A percentile compares a stretch with the other conserved stretches of the same genome.
Conservation (phyloP, 192 early-diverging fungal genomes). For the Coemansia sp. region DNA sequence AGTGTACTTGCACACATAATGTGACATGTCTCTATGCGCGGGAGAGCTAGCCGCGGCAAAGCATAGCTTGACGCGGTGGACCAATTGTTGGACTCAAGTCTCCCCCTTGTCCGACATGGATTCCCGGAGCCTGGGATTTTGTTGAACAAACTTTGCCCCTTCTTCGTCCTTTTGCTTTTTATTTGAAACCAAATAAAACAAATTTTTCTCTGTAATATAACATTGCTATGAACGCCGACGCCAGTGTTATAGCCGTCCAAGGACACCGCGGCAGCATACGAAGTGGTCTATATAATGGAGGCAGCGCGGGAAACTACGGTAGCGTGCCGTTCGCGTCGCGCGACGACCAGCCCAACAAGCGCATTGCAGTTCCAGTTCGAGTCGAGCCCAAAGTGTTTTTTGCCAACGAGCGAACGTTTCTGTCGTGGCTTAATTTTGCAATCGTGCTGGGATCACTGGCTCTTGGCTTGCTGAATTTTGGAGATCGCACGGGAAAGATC, state of each 20-base stretch:
- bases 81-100: background rate
- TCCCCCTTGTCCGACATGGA: background rate
- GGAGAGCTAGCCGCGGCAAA: no score
- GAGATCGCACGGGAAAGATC: conserved; percentile 68
- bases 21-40: no score
- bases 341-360: conserved; percentile 54
- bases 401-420: conserved; percentile 91
- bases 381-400: conserved; percentile 94
- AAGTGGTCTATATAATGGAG: background rate
- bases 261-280: conserved; percentile 33
- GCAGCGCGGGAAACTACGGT: conserved; percentile 26
- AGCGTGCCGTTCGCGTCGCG: conserved; percentile 30
- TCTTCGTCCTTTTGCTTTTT: background rate
- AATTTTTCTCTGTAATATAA: background rate
- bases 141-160: background rate
- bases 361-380: conserved; percentile 72
- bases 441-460: conserved; percentile 73
- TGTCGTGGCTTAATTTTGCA: conserved; percentile 86
- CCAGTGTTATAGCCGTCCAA: conserved; percentile 50
- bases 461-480: conserved; percentile 82
- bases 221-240: conserved; percentile 37
- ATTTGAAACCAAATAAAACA: background rate
- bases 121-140: background rate
- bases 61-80: background rate
- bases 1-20: background rate